phyloP scores from a whole-genome alignment of 352 stramenopile genomes.

The Globisporangium abappressorium region DNA sequence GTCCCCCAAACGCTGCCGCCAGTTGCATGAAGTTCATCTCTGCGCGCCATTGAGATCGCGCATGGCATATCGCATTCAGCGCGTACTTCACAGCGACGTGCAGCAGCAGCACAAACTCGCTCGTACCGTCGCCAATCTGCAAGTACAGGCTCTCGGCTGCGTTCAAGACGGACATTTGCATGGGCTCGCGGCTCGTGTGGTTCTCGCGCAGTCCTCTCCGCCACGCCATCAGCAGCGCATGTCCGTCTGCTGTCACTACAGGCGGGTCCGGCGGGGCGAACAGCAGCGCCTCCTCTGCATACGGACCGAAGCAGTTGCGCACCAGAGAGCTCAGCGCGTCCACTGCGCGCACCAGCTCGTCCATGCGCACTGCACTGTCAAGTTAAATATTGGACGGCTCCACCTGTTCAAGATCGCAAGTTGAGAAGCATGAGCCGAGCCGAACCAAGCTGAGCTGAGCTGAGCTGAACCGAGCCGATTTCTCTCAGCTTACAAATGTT shows the following conservation, averaged over 20 bases:
- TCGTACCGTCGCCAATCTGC: conserved; percentile 51
- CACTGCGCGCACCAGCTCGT: conserved; percentile 12
- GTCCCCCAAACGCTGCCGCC: conserved; percentile 31
- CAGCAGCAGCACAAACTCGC: conserved; percentile 59
- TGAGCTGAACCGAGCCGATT: conserved; percentile 1
- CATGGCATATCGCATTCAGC: conserved; percentile 7
- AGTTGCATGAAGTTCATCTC: conserved; percentile 15
- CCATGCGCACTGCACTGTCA: not conserved
- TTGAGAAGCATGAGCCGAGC: conserved; percentile 5
- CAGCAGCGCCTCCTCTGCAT: conserved; percentile 47
- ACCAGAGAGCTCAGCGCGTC: conserved; percentile 34
- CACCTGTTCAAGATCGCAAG: conserved; percentile 1
- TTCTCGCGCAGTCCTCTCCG: conserved; percentile 24
- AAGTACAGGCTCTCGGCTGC: conserved; percentile 46
- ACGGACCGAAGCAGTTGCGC: conserved; percentile 42
- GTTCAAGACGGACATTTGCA: conserved; percentile 47
- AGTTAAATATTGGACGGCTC: not conserved
- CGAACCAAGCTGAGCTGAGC: not conserved
- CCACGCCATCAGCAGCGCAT: conserved; percentile 45
- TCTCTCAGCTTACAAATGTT: not conserved
- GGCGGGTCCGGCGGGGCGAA: conserved; percentile 58
- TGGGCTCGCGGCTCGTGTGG: conserved; percentile 3
- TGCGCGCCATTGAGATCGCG: not conserved
- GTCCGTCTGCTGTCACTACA: conserved; percentile 50
- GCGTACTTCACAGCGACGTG: conserved; percentile 25